A percentile compares a stretch with the other conserved stretches of the same genome.
Conservation (phyloP, 257 asterid species). For the Salvia hispanica region DNA sequence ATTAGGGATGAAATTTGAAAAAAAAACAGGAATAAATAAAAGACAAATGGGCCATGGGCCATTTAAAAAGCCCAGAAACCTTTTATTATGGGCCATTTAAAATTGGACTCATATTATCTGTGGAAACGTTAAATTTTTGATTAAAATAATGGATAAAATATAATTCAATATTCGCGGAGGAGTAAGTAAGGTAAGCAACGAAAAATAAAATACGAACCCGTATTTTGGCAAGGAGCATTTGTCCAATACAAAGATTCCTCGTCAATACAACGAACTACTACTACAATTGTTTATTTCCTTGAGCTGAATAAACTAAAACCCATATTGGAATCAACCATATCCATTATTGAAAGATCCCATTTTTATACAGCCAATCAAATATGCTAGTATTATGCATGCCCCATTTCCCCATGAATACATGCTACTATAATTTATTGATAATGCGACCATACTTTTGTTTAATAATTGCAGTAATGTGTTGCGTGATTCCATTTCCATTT, state of each 20-base stretch:
- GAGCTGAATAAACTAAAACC: background rate
- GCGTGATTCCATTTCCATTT: background rate
- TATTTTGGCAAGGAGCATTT: conserved; percentile 11
- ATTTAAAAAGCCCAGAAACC: no score
- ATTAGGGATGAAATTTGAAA: no score
- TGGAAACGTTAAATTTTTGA: no score
- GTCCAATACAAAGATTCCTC: conserved; percentile 18
- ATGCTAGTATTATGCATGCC: background rate
- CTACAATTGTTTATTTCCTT: background rate
- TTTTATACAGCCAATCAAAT: background rate
- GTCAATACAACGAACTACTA: background rate
- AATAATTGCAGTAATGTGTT: background rate
- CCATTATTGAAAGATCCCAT: conserved; percentile 7
- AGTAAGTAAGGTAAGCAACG: background rate
- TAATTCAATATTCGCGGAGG: background rate
- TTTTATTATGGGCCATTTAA: no score
- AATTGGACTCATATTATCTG: no score
- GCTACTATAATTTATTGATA: background rate
- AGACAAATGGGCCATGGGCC: no score
- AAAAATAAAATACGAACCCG: background rate
- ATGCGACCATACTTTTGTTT: background rate
- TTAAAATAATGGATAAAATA: no score
- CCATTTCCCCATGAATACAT: background rate
- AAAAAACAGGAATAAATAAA: no score
- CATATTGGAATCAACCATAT: background rate